Conservation (phyloP, 179 eudicot genomes). For the Vitellaria paradoxa region DNA sequence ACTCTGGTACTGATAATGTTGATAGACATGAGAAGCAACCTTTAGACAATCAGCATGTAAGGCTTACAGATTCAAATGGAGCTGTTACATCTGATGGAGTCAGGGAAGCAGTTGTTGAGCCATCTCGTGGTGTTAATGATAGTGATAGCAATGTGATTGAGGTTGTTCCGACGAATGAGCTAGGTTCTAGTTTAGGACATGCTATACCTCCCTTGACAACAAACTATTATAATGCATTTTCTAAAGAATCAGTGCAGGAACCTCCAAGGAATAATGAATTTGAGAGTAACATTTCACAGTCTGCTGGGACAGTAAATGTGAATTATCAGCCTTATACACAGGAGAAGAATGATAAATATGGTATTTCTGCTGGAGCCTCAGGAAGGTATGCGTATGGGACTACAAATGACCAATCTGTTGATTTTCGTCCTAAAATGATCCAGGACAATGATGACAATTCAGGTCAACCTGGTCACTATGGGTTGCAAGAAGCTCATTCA, state of each 20-base stretch:
- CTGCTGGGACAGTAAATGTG: conserved; percentile 23
- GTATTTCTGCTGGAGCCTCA: conserved; percentile 27
- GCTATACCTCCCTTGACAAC: conserved; percentile 19
- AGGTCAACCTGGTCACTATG: conserved; percentile 29
- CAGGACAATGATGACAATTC: conserved; percentile 22
- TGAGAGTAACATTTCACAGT: conserved; percentile 22
- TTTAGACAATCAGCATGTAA: conserved; percentile 37
- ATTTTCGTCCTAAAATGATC: conserved; percentile 12
- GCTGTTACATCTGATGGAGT: conserved; percentile 39
- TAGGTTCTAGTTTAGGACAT: conserved; percentile 26
- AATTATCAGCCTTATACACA: conserved; percentile 18
- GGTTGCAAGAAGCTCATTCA: conserved; percentile 27
- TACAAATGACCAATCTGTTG: conserved; percentile 21
- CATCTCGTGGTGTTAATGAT: conserved; percentile 23
- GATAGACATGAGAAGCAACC: conserved; percentile 35
- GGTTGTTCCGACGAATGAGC: conserved; percentile 20
- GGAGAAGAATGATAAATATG: conserved; percentile 20
- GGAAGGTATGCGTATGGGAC: conserved; percentile 33
- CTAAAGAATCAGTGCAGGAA: conserved; percentile 30
- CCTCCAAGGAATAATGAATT: conserved; percentile 32
- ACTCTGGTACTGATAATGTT: conserved; percentile 27
- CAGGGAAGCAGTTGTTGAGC: conserved; percentile 22
- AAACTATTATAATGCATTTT: conserved; percentile 23
- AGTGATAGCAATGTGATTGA: conserved; percentile 30
- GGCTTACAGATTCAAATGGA: conserved; percentile 28